Conservation (phyloP, 768 basidiomycete species). For the Russula abietina region DNA sequence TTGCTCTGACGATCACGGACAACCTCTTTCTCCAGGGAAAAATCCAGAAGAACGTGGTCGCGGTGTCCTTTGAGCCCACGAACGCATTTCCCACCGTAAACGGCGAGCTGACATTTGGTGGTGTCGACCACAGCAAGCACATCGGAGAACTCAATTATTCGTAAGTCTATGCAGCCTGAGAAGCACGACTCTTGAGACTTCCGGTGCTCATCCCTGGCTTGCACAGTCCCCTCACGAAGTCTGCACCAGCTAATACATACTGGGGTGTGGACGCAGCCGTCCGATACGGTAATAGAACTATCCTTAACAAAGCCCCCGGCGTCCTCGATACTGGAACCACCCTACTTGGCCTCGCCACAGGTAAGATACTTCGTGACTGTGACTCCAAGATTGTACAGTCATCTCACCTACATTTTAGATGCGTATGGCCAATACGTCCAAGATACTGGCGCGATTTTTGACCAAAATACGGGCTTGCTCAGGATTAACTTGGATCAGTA, state of each 20-base stretch:
- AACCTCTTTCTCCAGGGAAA: conserved; percentile 32
- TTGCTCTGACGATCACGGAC: conserved; percentile 48
- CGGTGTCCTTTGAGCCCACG: conserved; percentile 34
- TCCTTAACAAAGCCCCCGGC: conserved; percentile 30
- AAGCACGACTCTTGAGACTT: not conserved
- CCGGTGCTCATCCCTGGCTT: not conserved
- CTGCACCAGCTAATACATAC: conserved; percentile 29
- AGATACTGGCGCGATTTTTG: conserved; percentile 32
- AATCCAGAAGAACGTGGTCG: conserved; percentile 28
- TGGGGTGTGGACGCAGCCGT: conserved; percentile 31
- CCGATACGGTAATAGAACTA: conserved; percentile 25
- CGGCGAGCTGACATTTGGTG: conserved; percentile 38
- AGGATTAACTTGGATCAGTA: conserved; percentile 29
- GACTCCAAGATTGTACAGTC: conserved; percentile 8
- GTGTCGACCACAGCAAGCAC: conserved; percentile 32
- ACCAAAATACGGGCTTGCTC: conserved; percentile 32
- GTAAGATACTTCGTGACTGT: conserved; percentile 20
- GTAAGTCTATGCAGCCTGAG: conserved; percentile 20
- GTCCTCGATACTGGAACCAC: conserved; percentile 38
- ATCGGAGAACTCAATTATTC: conserved; percentile 31
- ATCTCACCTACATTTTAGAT: conserved; percentile 25
- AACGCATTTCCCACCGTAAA: conserved; percentile 27
- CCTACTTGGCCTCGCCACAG: conserved; percentile 31
- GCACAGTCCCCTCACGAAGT: conserved; percentile 30
- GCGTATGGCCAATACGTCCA: conserved; percentile 30